A percentile compares a stretch with the other conserved stretches of the same genome.
These are phyloP conservation scores for Sphagnum contortum DNA, from an alignment of 225 moss, liverwort and hornwort genomes.

Conservation along the genomic window DNA sequence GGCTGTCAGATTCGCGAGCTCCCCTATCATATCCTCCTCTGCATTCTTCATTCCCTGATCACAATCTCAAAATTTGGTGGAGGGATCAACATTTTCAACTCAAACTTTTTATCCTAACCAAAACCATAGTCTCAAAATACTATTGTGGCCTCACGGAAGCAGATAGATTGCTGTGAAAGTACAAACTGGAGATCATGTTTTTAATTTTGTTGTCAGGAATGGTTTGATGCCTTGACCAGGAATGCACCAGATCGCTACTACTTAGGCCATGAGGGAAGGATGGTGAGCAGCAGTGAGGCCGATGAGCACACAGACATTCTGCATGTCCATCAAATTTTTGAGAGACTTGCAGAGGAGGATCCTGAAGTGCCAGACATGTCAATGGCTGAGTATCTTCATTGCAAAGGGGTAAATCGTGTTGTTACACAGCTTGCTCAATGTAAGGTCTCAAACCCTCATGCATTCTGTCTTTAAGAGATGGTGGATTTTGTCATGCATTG, in stretches of 20 bases:
- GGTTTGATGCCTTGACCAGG: conserved; percentile 24
- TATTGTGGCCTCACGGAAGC: no score
- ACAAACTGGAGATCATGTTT: no score
- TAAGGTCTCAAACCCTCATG: conserved; percentile 7
- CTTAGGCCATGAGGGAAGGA: conserved; percentile 52
- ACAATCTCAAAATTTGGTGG: no score
- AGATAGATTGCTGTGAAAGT: no score
- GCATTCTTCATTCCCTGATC: background rate
- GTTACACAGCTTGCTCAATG: conserved; percentile 71
- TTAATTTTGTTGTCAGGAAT: no score
- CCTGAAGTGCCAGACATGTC: conserved; percentile 55
- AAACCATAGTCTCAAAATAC: no score
- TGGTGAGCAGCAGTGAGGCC: conserved; percentile 53
- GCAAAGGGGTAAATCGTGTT: conserved; percentile 44
- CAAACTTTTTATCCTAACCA: no score
- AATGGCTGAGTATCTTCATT: conserved; percentile 61
- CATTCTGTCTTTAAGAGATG: background rate
- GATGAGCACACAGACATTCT: conserved; percentile 57
- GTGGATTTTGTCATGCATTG: background rate
- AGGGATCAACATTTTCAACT: no score
- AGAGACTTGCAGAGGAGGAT: conserved; percentile 34
- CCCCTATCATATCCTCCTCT: conserved; percentile 80
- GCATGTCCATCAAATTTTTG: conserved; percentile 62
- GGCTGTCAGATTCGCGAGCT: conserved; percentile 75
- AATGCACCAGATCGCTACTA: conserved; percentile 78